A percentile compares a stretch with the other conserved stretches of the same genome.
Conservation (phyloP, 2,329 filamentous ascomycete genomes). For the Didymella sp. region DNA sequence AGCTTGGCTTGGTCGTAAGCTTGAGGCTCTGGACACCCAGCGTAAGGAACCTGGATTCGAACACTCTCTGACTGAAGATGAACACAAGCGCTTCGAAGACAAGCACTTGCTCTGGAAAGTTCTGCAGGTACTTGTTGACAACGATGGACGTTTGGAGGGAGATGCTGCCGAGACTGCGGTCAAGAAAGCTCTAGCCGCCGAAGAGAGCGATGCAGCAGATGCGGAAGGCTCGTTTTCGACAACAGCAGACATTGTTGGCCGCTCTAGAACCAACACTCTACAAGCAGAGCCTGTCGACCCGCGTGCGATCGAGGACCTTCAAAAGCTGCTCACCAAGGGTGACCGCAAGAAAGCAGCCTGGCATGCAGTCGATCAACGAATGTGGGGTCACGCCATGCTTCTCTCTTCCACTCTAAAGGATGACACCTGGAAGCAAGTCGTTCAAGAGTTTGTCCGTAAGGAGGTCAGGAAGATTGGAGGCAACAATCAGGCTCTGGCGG, state of each 20-base stretch:
- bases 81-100: constrained; percentile 77
- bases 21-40: constrained; percentile 72
- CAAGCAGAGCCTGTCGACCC: constrained; percentile 72
- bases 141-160: constrained; percentile 83
- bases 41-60: constrained; percentile 56
- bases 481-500: constrained; percentile 85
- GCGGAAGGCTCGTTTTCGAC: constrained; percentile 39
- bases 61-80: constrained; percentile 60
- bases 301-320: constrained; percentile 73
- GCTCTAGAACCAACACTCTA: constrained; percentile 42
- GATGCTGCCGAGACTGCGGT: constrained; percentile 75
- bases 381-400: constrained; percentile 97
- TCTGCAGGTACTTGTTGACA: constrained; percentile 78
- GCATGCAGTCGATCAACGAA: constrained; percentile 87
- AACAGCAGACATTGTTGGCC: constrained; percentile 48
- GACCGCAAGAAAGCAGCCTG: constrained; percentile 91
- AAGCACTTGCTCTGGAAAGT: constrained; percentile 88
- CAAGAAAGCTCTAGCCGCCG: constrained; percentile 74
- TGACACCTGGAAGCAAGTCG: constrained; percentile 85
- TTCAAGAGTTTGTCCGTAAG: constrained; percentile 93
- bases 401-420: constrained; percentile 80
- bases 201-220: constrained; percentile 37
- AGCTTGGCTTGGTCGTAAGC: constrained; percentile 78
- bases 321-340: constrained; percentile 75
- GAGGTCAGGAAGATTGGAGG: constrained; percentile 85